phyloP scores from a whole-genome alignment of 441 rosid species.

The Biscutella laevigata region DNA sequence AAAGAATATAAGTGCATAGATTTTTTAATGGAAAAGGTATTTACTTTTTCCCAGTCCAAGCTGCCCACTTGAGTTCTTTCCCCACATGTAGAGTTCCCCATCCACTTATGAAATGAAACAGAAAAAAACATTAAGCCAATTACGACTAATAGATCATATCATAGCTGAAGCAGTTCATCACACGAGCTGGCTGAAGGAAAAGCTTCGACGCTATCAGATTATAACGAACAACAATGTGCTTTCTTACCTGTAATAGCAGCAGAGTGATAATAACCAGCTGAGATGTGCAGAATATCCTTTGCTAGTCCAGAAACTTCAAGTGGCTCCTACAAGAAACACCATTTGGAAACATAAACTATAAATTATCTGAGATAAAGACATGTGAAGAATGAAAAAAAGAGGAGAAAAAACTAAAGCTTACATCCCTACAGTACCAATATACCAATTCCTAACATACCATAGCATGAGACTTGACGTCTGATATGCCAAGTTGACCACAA shows the following conservation, averaged over 20 bases:
- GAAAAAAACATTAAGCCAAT: neutral
- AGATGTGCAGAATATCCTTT: constrained; percentile 52
- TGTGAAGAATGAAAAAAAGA: neutral
- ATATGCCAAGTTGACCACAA: constrained; percentile 72
- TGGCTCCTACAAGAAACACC: constrained; percentile 71
- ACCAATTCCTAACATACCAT: constrained; percentile 34
- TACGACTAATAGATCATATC: neutral
- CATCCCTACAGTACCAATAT: neutral
- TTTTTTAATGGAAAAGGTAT: neutral
- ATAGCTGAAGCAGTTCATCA: neutral
- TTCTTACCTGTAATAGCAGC: constrained; percentile 76
- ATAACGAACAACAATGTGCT: neutral
- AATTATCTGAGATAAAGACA: neutral
- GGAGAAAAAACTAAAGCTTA: neutral
- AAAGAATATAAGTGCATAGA: neutral
- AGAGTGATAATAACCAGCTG: constrained; percentile 90
- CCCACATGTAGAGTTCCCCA: constrained; percentile 91
- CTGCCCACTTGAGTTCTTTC: constrained; percentile 87
- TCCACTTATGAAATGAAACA: constrained; percentile 37
- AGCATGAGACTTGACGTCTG: constrained; percentile 36
- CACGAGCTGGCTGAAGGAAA: neutral
- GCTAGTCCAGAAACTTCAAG: constrained; percentile 53
- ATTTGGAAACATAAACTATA: too few species aligned
- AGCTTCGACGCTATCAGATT: neutral
- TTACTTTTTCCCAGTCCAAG: constrained; percentile 94